phyloP scores from a whole-genome alignment of 2,329 filamentous ascomycete genomes.

The Parascedosporium putredinis region DNA sequence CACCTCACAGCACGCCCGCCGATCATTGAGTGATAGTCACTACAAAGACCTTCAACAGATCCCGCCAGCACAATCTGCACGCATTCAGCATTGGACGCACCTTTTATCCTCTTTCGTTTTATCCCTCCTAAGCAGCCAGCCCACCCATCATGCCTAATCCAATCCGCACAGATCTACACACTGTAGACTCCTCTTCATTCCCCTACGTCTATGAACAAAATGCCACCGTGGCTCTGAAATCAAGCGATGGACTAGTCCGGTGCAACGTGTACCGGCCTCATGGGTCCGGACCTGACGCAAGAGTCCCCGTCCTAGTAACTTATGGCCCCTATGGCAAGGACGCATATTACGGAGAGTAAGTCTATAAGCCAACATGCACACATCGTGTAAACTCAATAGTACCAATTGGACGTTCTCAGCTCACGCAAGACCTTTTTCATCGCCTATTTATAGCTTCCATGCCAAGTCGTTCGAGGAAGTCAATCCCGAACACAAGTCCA shows the following conservation, averaged over 20 bases:
- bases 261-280: conserved; percentile 29
- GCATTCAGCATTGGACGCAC: too few relatives aligned
- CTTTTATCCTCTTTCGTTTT: too few relatives aligned
- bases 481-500: conserved; percentile 40
- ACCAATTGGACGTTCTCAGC: too few relatives aligned
- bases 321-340: conserved; percentile 69
- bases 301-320: conserved; percentile 53
- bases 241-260: conserved; percentile 20
- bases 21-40: too few relatives aligned
- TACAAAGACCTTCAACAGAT: too few relatives aligned
- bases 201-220: conserved; percentile 32
- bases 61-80: too few relatives aligned
- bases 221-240: conserved; percentile 21
- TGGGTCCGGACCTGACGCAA: conserved; percentile 12
- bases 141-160: not conserved
- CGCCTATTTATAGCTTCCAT: conserved; percentile 21
- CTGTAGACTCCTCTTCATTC: conserved; percentile 18
- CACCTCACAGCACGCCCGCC: too few relatives aligned
- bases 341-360: conserved; percentile 47
- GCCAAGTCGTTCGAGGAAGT: conserved; percentile 34
- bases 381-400: too few relatives aligned
- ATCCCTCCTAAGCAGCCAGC: too few relatives aligned
- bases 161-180: conserved; percentile 14
- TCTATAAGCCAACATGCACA: too few relatives aligned
- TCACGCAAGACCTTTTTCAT: not conserved